A percentile compares a stretch with the other conserved stretches of the same genome.
Evolutionary conservation across 1,284 basidiomycete genomes (phyloP).

Genomic region (Coniferiporia weirii): DNA sequence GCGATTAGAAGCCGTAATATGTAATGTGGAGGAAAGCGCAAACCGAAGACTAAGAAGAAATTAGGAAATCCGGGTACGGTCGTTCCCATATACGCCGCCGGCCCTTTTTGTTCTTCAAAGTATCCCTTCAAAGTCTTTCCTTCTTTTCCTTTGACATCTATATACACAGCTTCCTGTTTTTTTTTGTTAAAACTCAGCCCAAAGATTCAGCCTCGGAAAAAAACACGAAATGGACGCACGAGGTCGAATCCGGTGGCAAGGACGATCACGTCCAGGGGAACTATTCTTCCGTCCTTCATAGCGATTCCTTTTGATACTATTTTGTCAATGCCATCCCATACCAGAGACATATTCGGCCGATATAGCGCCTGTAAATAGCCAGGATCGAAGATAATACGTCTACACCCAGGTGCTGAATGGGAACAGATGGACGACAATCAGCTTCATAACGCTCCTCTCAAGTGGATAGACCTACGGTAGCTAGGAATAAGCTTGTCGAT

Average conservation of each 20-base stretch:
- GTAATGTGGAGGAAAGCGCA: too few relatives aligned
- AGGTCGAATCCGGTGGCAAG: constrained; percentile 43
- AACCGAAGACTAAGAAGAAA: constrained; percentile 24
- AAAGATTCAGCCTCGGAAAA: background rate
- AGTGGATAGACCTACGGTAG: constrained; percentile 34
- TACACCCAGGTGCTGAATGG: constrained; percentile 44
- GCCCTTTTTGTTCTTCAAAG: constrained; percentile 22
- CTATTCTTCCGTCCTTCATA: constrained; percentile 41
- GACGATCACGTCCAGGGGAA: constrained; percentile 45
- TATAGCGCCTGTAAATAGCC: constrained; percentile 46
- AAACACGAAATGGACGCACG: background rate
- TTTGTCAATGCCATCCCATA: constrained; percentile 39
- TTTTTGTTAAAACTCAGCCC: background rate
- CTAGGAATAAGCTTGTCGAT: constrained; percentile 40
- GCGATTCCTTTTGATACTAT: constrained; percentile 41
- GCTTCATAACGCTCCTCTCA: constrained; percentile 11
- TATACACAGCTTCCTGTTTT: background rate
- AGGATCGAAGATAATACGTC: constrained; percentile 50
- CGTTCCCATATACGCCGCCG: constrained; percentile 24
- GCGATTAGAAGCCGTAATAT: background rate
- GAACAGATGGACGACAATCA: background rate
- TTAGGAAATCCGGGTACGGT: constrained; percentile 26
- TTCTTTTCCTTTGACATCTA: constrained; percentile 13
- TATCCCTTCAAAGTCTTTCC: constrained; percentile 21
- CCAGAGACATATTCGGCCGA: constrained; percentile 46